phyloP scores from a whole-genome alignment of 495 filamentous ascomycete genomes.

The Hypomontagnella submonticulosa region DNA sequence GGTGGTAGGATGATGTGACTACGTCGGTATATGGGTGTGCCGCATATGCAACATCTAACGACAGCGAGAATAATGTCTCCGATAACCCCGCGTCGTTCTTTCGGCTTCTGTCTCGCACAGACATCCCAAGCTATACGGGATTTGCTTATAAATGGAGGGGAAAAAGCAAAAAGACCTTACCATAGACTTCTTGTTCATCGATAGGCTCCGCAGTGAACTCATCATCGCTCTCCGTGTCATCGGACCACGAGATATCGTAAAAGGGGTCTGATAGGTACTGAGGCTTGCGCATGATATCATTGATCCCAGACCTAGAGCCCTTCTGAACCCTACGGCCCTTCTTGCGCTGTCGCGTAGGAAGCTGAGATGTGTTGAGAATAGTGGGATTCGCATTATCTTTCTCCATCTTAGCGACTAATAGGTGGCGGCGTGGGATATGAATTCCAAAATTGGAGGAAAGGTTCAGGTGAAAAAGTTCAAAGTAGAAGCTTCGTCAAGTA shows the following conservation, averaged over 20 bases:
- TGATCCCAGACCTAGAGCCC: slow-evolving; percentile 51
- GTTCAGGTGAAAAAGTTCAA: too few relatives aligned
- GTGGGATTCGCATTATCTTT: slow-evolving; percentile 93
- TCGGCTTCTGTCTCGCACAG: slow-evolving; percentile 9
- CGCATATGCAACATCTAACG: slow-evolving; percentile 11
- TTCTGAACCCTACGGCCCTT: slow-evolving; percentile 48
- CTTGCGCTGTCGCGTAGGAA: slow-evolving; percentile 78
- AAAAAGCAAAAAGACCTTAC: slow-evolving; percentile 58
- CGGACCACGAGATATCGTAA: slow-evolving; percentile 38
- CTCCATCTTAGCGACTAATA: slow-evolving; percentile 36
- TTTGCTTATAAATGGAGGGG: not conserved
- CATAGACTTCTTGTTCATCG: slow-evolving; percentile 96
- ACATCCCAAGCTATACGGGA: not conserved
- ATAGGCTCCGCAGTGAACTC: slow-evolving; percentile 80
- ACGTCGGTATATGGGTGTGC: slow-evolving; percentile 21
- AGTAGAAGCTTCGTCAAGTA: too few relatives aligned
- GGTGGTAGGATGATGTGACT: slow-evolving; percentile 10
- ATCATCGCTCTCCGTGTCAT: slow-evolving; percentile 58
- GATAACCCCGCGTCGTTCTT: slow-evolving; percentile 13
- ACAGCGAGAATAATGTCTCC: slow-evolving; percentile 10
- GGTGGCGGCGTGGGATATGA: too few relatives aligned
- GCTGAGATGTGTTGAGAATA: slow-evolving; percentile 87
- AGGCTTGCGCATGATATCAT: slow-evolving; percentile 47
- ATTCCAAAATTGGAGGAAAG: too few relatives aligned
- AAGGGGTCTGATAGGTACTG: slow-evolving; percentile 46